Conservation (phyloP, 108 stramenopile genomes). For the Pelagomonas calceolata region DNA sequence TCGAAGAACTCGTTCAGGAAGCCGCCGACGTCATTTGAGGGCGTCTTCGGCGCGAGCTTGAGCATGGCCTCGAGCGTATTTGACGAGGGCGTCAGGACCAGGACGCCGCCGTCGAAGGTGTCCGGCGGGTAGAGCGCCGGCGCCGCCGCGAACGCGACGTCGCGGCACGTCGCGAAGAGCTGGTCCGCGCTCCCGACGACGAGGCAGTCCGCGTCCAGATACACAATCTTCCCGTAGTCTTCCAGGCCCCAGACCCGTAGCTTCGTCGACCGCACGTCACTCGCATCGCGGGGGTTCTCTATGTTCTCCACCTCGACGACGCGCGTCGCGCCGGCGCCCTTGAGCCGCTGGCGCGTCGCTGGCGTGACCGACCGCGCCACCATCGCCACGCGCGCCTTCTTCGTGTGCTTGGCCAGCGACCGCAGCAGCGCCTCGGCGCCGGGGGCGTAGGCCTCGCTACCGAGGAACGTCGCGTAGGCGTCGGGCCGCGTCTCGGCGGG, state of each 20-base stretch:
- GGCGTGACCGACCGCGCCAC: conserved; percentile 31
- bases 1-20: conserved; percentile 70
- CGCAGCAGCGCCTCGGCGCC: conserved; percentile 63
- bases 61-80: conserved; percentile 40
- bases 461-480: conserved; percentile 59
- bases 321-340: conserved; percentile 48
- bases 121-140: conserved; percentile 72
- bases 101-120: conserved; percentile 71
- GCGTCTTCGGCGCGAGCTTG: conserved; percentile 18
- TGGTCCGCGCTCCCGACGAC: conserved; percentile 48
- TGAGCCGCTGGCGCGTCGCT: conserved; percentile 23
- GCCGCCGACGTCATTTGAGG: conserved; percentile 66
- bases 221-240: conserved; percentile 57
- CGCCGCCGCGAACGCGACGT: conserved; percentile 65
- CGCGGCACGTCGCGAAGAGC: conserved; percentile 41
- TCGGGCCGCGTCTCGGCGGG: no score
- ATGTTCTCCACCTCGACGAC: conserved; percentile 32
- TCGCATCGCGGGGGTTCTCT: background rate
- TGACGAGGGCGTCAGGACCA: conserved; percentile 61
- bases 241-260: conserved; percentile 39
- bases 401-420: conserved; percentile 31
- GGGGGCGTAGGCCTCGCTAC: conserved; percentile 49
- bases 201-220: conserved; percentile 66
- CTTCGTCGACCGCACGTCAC: conserved; percentile 13
- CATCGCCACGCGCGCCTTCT: conserved; percentile 43